Evolutionary conservation across 306 rosid genomes (phyloP).

Genomic region (Castanospermum australe): DNA sequence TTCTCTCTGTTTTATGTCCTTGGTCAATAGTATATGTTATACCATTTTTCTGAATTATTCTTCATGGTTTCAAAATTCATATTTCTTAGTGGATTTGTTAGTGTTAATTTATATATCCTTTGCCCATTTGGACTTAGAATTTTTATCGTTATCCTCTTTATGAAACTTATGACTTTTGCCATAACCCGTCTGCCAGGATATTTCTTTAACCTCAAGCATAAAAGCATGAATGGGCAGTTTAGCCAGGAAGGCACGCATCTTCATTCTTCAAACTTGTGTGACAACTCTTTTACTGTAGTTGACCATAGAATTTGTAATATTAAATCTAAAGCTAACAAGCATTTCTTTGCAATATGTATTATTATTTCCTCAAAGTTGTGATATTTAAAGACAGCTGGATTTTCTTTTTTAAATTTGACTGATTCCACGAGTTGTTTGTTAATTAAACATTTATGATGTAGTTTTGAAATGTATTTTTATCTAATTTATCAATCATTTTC

Average conservation of each 20-base stretch:
- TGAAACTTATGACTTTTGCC: background rate
- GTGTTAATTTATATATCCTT: background rate
- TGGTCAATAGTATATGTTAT: background rate
- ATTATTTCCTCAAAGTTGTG: background rate
- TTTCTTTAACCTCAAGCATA: background rate
- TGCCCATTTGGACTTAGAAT: background rate
- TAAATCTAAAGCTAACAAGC: background rate
- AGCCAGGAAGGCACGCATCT: background rate
- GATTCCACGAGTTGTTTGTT: background rate
- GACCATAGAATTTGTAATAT: background rate
- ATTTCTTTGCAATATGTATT: background rate
- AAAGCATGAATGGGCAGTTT: background rate
- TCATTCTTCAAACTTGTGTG: background rate
- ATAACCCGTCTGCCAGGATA: background rate
- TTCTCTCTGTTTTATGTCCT: background rate
- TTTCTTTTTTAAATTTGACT: background rate
- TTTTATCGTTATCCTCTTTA: background rate
- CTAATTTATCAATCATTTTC: background rate
- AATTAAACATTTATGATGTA: background rate
- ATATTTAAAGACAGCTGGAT: background rate
- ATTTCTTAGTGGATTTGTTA: background rate
- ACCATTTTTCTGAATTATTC: background rate
- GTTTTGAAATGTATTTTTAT: background rate
- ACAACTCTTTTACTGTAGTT: background rate
- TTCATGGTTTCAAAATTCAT: background rate